phyloP scores from a whole-genome alignment of 768 basidiomycete genomes.

The Pisolithus albus region DNA sequence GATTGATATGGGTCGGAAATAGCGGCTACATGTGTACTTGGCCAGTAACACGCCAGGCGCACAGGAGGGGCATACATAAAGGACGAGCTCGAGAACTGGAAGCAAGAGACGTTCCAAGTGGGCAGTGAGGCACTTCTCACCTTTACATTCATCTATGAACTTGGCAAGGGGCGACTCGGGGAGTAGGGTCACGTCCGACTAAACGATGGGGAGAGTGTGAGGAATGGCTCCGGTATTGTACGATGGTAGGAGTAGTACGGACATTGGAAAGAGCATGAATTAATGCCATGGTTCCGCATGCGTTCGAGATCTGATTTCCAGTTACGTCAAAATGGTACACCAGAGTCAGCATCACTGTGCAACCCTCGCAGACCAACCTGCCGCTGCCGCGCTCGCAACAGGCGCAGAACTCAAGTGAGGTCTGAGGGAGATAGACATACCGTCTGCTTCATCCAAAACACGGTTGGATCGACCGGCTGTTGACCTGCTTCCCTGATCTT shows the following conservation, averaged over 20 bases:
- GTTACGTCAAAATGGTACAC: neutral
- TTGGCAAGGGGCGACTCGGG: conserved; percentile 55
- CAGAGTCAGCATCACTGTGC: neutral
- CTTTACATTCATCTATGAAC: conserved; percentile 60
- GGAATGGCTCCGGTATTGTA: neutral
- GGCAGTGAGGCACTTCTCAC: conserved; percentile 26
- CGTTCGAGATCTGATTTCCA: conserved; percentile 59
- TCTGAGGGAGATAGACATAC: conserved; percentile 31
- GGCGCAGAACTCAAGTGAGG: neutral
- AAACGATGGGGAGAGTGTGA: neutral
- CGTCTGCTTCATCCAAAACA: conserved; percentile 90
- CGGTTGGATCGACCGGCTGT: conserved; percentile 43
- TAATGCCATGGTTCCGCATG: conserved; percentile 84
- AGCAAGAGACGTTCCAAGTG: neutral
- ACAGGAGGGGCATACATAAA: too few species aligned
- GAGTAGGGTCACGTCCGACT: conserved; percentile 52
- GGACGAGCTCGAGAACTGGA: neutral
- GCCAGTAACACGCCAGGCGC: too few species aligned
- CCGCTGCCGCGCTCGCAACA: too few species aligned
- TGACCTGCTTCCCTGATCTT: conserved; percentile 32
- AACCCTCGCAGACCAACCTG: too few species aligned
- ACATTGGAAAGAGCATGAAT: conserved; percentile 82
- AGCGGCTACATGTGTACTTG: too few species aligned
- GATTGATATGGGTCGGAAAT: too few species aligned
- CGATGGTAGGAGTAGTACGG: conserved; percentile 16